Evolutionary conservation across 495 filamentous ascomycete species (phyloP).

Genomic region (Xylaria scruposa): DNA sequence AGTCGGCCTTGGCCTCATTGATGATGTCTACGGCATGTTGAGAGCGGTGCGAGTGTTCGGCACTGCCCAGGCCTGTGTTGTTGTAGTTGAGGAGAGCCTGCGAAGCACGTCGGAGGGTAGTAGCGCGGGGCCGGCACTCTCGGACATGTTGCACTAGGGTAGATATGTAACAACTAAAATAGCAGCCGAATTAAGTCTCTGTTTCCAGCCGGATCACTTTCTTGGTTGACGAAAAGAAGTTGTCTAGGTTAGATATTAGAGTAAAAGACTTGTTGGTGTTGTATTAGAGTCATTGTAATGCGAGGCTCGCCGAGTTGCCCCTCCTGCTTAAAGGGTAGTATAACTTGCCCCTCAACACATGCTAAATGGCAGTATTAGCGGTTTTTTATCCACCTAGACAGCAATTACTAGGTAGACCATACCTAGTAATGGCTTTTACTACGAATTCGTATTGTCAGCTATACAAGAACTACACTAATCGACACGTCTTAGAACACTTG

Average conservation of each 20-base stretch:
- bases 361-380: neutral
- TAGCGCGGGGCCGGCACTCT: conserved; percentile 74
- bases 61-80: conserved; percentile 71
- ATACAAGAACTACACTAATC: neutral
- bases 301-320: neutral
- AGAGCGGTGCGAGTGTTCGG: conserved; percentile 82
- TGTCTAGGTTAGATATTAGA: neutral
- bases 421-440: neutral
- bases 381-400: neutral
- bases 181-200: neutral
- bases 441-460: too few species aligned
- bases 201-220: neutral
- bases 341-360: too few species aligned
- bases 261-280: neutral
- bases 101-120: conserved; percentile 76
- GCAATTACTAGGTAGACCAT: neutral
- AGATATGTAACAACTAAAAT: neutral
- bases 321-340: too few species aligned
- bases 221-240: neutral
- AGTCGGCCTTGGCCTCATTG: conserved; percentile 58
- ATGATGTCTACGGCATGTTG: conserved; percentile 66
- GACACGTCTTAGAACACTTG: neutral
- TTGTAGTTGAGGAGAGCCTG: conserved; percentile 77
- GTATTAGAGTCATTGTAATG: conserved; percentile 2
- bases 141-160: conserved; percentile 49